These are phyloP conservation scores for Aspergillus japonicus DNA, from an alignment of 2,329 filamentous ascomycete genomes.

Conservation along the genomic window DNA sequence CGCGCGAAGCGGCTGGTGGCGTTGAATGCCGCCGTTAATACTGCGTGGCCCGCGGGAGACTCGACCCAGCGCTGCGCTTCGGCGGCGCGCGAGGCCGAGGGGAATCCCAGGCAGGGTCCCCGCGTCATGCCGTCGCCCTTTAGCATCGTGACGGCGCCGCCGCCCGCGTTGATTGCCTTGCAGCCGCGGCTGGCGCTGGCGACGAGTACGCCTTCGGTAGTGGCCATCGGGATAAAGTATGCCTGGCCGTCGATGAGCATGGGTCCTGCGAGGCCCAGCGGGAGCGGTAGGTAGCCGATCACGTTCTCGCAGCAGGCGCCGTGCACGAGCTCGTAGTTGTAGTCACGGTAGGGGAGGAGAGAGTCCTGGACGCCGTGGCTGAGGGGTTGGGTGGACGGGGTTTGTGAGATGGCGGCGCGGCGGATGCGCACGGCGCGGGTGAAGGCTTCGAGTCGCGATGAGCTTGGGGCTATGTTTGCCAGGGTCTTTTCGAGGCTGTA, in stretches of 20 bases:
- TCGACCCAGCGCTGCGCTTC: conserved; percentile 96
- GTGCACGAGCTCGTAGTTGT: conserved; percentile 92
- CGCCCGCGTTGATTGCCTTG: conserved; percentile 97
- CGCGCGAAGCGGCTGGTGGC: conserved; percentile 93
- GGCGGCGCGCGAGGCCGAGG: conserved; percentile 82
- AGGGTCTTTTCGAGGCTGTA: conserved; percentile 92
- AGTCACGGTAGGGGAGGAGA: conserved; percentile 82
- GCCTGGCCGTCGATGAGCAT: conserved; percentile 90
- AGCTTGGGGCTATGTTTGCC: conserved; percentile 46
- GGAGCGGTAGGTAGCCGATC: conserved; percentile 89
- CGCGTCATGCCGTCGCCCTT: conserved; percentile 98
- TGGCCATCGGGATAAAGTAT: conserved; percentile 98
- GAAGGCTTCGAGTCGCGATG: conserved; percentile 45
- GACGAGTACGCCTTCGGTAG: conserved; percentile 94
- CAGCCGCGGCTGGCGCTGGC: conserved; percentile 89
- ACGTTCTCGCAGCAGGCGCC: conserved; percentile 99
- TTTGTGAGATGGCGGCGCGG: conserved; percentile 81
- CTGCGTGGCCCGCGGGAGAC: conserved; percentile 75
- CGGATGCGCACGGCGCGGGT: conserved; percentile 93
- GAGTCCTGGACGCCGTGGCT: conserved; percentile 72
- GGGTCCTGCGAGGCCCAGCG: conserved; percentile 90
- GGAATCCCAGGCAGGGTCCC: conserved; percentile 88
- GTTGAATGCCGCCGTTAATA: conserved; percentile 93
- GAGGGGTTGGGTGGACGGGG: conserved; percentile 62
- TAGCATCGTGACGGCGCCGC: conserved; percentile 85